These are phyloP conservation scores for Lactuca saligna DNA, from an alignment of 129 eudicot genomes.

Conservation along the genomic window DNA sequence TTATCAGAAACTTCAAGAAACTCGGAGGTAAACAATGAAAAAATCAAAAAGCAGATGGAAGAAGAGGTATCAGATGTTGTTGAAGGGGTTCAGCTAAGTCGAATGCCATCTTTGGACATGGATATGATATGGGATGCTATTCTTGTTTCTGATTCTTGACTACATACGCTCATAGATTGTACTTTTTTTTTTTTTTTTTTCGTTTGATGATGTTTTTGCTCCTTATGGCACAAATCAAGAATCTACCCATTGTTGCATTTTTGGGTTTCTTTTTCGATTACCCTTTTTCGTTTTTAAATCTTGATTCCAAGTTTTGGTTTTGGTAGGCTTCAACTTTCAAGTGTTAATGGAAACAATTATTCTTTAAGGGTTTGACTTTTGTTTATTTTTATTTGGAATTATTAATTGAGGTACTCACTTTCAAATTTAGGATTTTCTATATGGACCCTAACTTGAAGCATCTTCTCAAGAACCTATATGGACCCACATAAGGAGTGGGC, in stretches of 20 bases:
- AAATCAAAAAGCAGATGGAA: conserved; percentile 31
- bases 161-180: conserved; percentile 30
- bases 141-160: conserved; percentile 62
- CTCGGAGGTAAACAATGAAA: conserved; percentile 11
- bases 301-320: conserved; percentile 33
- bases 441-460: conserved; percentile 41
- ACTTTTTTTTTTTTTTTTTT: conserved; percentile 12
- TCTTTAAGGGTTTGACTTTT: conserved; percentile 34
- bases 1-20: conserved; percentile 20
- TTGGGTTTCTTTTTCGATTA: neutral
- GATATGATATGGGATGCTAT: conserved; percentile 94
- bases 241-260: conserved; percentile 31
- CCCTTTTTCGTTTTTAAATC: conserved; percentile 1
- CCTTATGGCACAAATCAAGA: conserved; percentile 20
- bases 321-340: conserved; percentile 28
- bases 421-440: conserved; percentile 29
- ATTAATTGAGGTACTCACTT: conserved; percentile 31
- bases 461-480: conserved; percentile 25
- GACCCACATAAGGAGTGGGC: conserved; percentile 22
- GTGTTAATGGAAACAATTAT: conserved; percentile 26
- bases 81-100: conserved; percentile 76
- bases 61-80: conserved; percentile 31
- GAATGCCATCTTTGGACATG: conserved; percentile 98
- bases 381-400: conserved; percentile 19
- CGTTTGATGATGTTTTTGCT: conserved; percentile 4